A percentile compares a stretch with the other conserved stretches of the same genome.
These are phyloP conservation scores for Candida sanyaensis DNA, from an alignment of 1,139 yeast genomes.

Conservation along the genomic window DNA sequence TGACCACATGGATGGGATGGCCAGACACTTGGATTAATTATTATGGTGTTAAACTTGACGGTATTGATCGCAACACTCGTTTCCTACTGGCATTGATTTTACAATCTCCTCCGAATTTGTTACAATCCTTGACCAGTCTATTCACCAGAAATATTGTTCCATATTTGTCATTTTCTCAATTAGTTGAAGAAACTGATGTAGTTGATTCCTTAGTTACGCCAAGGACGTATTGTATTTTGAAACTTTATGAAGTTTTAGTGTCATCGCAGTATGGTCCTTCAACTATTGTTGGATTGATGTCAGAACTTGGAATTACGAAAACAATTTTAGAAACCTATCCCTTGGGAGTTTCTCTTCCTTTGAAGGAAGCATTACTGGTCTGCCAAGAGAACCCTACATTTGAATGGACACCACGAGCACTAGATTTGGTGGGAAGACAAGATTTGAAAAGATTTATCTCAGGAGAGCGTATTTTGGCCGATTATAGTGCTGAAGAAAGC, in stretches of 20 bases:
- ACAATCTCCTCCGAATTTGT: conserved; percentile 55
- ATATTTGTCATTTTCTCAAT: conserved; percentile 67
- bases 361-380: conserved; percentile 57
- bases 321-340: conserved; percentile 71
- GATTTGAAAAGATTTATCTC: conserved; percentile 42
- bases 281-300: conserved; percentile 61
- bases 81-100: conserved; percentile 48
- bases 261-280: conserved; percentile 52
- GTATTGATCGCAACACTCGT: conserved; percentile 25
- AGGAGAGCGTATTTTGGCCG: background rate
- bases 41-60: conserved; percentile 39
- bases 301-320: conserved; percentile 52
- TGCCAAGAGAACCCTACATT: conserved; percentile 60
- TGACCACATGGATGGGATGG: conserved; percentile 78
- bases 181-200: conserved; percentile 63
- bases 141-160: conserved; percentile 48
- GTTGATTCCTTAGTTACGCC: conserved; percentile 67
- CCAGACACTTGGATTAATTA: conserved; percentile 62
- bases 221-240: conserved; percentile 56
- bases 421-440: conserved; percentile 65
- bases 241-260: conserved; percentile 63
- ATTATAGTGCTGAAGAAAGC: conserved; percentile 5
- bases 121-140: conserved; percentile 55
- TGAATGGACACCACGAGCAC: conserved; percentile 49
- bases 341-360: conserved; percentile 65